A percentile compares a stretch with the other conserved stretches of the same genome.
Conservation (phyloP, 2,329 filamentous ascomycete species). For the Hypoxylon sp. region DNA sequence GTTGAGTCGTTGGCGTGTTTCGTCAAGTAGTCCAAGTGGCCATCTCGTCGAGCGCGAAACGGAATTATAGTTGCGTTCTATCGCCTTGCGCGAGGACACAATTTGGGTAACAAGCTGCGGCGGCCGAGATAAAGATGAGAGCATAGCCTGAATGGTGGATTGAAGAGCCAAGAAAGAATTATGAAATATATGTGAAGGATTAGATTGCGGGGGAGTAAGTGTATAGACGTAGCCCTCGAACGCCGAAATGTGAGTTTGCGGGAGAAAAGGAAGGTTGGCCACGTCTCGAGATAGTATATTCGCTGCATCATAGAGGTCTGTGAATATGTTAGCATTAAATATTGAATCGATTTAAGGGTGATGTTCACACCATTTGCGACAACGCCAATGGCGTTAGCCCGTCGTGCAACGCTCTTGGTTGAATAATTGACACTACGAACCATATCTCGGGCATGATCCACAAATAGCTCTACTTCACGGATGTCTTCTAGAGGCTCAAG, state of each 20-base stretch:
- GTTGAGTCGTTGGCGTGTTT: constrained; percentile 84
- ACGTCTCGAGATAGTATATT: constrained; percentile 68
- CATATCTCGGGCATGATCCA: constrained; percentile 90
- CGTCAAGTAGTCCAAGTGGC: constrained; percentile 87
- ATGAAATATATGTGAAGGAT: constrained; percentile 81
- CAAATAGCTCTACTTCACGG: constrained; percentile 91
- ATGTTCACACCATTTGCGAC: constrained; percentile 69
- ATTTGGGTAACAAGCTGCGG: constrained; percentile 84
- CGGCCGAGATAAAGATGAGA: constrained; percentile 84
- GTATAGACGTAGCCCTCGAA: constrained; percentile 80
- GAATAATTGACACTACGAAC: constrained; percentile 87
- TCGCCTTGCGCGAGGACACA: constrained; percentile 78
- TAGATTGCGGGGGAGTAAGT: constrained; percentile 77
- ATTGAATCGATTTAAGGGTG: not conserved
- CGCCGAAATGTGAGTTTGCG: constrained; percentile 76
- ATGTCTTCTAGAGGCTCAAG: constrained; percentile 87
- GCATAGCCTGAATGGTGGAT: constrained; percentile 84
- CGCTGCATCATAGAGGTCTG: constrained; percentile 79
- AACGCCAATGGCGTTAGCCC: constrained; percentile 81
- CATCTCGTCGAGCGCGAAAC: constrained; percentile 82
- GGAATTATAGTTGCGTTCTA: constrained; percentile 83
- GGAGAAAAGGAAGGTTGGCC: constrained; percentile 75
- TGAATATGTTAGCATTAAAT: constrained; percentile 50
- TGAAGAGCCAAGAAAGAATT: constrained; percentile 84
- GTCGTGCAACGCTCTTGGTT: constrained; percentile 84